A percentile compares a stretch with the other conserved stretches of the same genome.
phyloP scores from a whole-genome alignment of 139 green algal species.

The Pleodorina starrii region DNA sequence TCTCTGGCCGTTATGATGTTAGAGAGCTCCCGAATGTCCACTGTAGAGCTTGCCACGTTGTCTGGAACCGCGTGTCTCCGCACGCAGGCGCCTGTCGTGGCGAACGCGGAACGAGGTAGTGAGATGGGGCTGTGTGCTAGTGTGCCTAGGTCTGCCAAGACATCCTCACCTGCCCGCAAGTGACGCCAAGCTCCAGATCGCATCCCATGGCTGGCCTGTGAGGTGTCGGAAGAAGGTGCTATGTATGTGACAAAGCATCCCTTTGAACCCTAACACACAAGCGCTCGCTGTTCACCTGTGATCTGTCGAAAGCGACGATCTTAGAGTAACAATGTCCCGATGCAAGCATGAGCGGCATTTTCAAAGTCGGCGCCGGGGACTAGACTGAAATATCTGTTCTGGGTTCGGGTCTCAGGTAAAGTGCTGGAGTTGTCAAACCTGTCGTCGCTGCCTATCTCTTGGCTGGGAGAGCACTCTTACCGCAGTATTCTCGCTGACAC shows the following conservation, averaged over 20 bases:
- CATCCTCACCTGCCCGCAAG: neutral
- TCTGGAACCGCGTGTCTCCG: neutral
- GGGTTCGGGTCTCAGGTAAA: too few relatives aligned
- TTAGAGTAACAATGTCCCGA: neutral
- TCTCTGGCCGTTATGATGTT: constrained; percentile 59
- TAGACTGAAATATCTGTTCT: too few relatives aligned
- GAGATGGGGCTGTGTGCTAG: neutral
- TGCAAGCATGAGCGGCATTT: neutral
- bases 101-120: neutral
- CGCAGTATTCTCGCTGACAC: too few relatives aligned
- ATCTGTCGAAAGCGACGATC: neutral
- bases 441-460: too few relatives aligned
- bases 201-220: neutral
- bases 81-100: neutral
- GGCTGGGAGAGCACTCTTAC: too few relatives aligned
- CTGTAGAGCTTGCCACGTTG: neutral
- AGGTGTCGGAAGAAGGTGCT: neutral
- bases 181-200: neutral
- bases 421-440: too few relatives aligned
- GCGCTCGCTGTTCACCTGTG: neutral
- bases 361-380: too few relatives aligned
- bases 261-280: neutral
- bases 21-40: constrained; percentile 55
- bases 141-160: neutral
- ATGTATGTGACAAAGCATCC: neutral